Base-by-base conservation (phyloP, 1,139 yeast species). In the Sugiyamaella japonica region DNA sequence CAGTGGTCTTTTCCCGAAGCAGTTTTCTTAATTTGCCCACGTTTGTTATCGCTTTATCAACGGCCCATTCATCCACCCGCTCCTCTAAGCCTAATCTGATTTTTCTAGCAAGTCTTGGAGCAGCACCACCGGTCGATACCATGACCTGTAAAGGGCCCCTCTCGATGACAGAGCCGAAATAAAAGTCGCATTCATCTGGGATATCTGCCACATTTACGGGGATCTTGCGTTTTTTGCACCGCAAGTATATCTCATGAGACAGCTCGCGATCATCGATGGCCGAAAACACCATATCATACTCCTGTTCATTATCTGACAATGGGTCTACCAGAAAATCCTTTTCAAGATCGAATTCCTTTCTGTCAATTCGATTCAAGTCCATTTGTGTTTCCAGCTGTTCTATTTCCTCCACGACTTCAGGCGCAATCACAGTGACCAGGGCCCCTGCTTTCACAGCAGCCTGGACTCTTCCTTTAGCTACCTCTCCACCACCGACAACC, bases 131-230 rank as follows among this genome's bases (percentile, higher is more conserved):
- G 17, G 96, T 87, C 34, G 89, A 83, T 8, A 89, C 85, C 90
- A 89, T 85, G 34, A 89, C 79, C 66, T 87, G 95, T 50, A 89
- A 73, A 25, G 84, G 83, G n/a, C 90, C 95, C 59, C 81, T 82
- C 64, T 87, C 79, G 66, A 83, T 83, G 76, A 86, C 84, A 28
- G 91, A 82, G 1, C 96, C 96, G 69, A 88, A 89, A 72, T 87
- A 89, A 68, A 87, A 89, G 68, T 89, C 96, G 72, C 96, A 89
- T 59, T 84, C 73, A 13, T 81, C 80, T 1, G 96, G 96, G 59
- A 86, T 86, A 68, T 89, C 96, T 1, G 96, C 96, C 43, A 88
- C 85, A 67, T 89, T 89, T 36, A 86, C 90, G 15, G 89, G 88
- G 51, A 88, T 70, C 13, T 82, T 59, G 32, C 58, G 52, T 41